Conservation (phyloP, 345 rosid genomes). For the Barbarea vulgaris region DNA sequence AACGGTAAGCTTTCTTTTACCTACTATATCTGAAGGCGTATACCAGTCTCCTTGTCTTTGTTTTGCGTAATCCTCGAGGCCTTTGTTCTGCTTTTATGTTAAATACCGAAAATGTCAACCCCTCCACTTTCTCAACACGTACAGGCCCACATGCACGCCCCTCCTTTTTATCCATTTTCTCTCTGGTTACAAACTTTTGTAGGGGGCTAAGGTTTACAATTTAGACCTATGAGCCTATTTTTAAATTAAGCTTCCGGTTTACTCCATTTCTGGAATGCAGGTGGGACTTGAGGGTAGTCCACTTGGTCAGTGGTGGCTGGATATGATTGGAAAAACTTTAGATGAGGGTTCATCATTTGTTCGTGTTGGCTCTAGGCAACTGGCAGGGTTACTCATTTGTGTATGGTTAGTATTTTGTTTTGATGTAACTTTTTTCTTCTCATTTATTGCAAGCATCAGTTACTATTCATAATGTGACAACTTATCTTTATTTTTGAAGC, state of each 20-base stretch:
- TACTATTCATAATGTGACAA: background rate
- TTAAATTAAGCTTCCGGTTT: background rate
- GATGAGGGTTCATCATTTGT: slow-evolving; percentile 63
- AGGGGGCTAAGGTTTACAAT: background rate
- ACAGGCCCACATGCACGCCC: background rate
- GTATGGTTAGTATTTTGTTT: slow-evolving; percentile 55
- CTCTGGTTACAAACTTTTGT: background rate
- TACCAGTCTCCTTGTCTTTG: slow-evolving; percentile 1
- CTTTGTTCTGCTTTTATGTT: background rate
- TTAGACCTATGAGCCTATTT: slow-evolving; percentile 1
- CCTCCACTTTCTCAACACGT: background rate
- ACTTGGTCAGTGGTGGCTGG: slow-evolving; percentile 85
- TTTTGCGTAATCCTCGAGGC: slow-evolving; percentile 3
- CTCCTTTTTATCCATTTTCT: background rate
- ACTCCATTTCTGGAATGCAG: slow-evolving; percentile 37
- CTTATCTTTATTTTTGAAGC: background rate
- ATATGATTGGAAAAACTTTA: slow-evolving; percentile 69
- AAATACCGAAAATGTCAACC: background rate
- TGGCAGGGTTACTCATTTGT: slow-evolving; percentile 80
- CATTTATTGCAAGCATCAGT: slow-evolving; percentile 12
- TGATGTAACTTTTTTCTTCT: background rate
- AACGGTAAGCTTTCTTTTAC: slow-evolving; percentile 59
- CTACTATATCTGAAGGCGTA: background rate
- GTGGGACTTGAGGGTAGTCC: slow-evolving; percentile 88
- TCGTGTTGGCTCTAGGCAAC: slow-evolving; percentile 82